Percentiles rank a stretch among this genome's conserved stretches.
phyloP scores from a whole-genome alignment of 495 filamentous ascomycete species.

The Penicillium herquei region DNA sequence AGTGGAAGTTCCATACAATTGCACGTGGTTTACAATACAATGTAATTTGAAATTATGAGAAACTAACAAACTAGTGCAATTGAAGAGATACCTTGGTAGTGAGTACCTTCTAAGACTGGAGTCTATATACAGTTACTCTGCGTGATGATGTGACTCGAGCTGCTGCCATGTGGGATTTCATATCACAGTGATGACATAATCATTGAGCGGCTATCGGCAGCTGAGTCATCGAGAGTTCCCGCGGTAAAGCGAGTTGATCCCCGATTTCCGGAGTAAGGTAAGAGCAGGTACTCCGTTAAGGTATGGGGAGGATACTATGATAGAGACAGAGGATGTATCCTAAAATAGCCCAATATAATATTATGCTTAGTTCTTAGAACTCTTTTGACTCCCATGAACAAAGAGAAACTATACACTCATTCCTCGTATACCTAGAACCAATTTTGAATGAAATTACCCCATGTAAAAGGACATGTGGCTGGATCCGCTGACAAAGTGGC shows the following conservation, averaged over 20 bases:
- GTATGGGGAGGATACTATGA: not conserved
- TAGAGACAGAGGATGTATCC: not conserved
- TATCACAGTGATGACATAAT: not conserved
- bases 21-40: too few species aligned
- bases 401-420: not conserved
- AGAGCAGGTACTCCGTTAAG: not conserved
- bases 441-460: not conserved
- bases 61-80: constrained; percentile 2
- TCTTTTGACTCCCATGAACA: not conserved
- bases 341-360: not conserved
- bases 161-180: too few species aligned
- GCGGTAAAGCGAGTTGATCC: not conserved
- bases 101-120: too few species aligned
- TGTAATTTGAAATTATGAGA: too few species aligned
- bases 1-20: not conserved
- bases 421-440: not conserved
- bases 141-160: too few species aligned
- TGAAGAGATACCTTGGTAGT: too few species aligned
- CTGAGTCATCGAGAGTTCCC: constrained; percentile 14
- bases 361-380: not conserved
- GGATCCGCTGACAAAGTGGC: constrained; percentile 35
- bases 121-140: too few species aligned
- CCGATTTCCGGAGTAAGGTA: constrained; percentile 16
- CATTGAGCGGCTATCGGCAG: constrained; percentile 9
- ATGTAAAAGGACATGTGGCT: constrained; percentile 31